Percentiles rank a stretch among this genome's conserved stretches.
These are phyloP conservation scores for Suhomyces maxii DNA, from an alignment of 1,139 yeast species.

Conservation along the genomic window DNA sequence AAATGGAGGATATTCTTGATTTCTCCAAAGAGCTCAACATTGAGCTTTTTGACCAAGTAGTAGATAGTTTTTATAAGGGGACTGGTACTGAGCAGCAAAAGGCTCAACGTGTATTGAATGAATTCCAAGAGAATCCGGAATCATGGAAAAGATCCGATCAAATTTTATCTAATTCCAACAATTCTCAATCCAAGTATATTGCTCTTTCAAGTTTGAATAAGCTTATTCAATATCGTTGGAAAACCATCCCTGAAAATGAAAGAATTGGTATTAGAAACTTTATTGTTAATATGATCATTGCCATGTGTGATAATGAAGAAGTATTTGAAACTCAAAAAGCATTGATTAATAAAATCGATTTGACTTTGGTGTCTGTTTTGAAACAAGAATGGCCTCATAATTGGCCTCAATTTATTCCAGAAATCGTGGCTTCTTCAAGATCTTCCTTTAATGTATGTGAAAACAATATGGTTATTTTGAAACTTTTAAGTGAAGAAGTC, in stretches of 20 bases:
- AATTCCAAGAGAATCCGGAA: constrained; percentile 92
- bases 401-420: constrained; percentile 98
- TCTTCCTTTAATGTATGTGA: constrained; percentile 93
- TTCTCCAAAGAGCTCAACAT: constrained; percentile 84
- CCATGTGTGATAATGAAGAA: constrained; percentile 85
- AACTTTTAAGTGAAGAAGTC: constrained; percentile 89
- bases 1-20: constrained; percentile 89
- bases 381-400: constrained; percentile 99
- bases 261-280: constrained; percentile 88
- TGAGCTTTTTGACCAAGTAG: constrained; percentile 76
- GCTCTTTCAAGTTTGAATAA: constrained; percentile 89
- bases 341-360: constrained; percentile 86
- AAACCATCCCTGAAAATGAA: constrained; percentile 83
- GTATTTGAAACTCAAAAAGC: constrained; percentile 75
- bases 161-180: constrained; percentile 73
- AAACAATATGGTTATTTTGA: constrained; percentile 91
- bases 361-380: constrained; percentile 88
- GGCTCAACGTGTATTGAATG: constrained; percentile 82
- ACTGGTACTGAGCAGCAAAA: constrained; percentile 76
- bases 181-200: constrained; percentile 87
- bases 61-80: constrained; percentile 82
- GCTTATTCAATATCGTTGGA: constrained; percentile 91
- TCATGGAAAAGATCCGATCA: constrained; percentile 95
- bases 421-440: constrained; percentile 80
- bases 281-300: constrained; percentile 88